Evolutionary conservation across 768 basidiomycete species (phyloP), one percentile per base, ranked within the genome.

Genomic region (Sporobolomyces roseus): DNA sequence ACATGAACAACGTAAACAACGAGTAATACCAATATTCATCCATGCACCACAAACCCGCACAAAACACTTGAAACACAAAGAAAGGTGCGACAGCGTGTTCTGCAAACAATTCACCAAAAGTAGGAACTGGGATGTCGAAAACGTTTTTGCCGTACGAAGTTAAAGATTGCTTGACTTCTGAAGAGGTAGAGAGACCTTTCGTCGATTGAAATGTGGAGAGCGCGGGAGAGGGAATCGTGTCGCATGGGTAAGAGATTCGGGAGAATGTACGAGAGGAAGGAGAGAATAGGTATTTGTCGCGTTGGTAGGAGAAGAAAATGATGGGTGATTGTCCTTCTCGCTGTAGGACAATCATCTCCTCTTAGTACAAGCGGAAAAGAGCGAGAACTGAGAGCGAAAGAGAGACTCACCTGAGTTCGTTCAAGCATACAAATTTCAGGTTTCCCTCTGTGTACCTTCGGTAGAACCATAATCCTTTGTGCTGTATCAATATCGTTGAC

Each of bases 1-100:
- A 83, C 96, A 99, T 99, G 84, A 99, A 97, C 30, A 93, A 83
- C 2, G 96, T 98, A 81, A 99, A 99, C 46, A 99, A 79, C 63
- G 89, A 80, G 82, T 97, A 99, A 78, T 96, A 97, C 93, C 93
- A 97, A 78, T 98, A 99, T 78, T 98, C 96, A 75, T 99, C 96
- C 75, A 99, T 79, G 77, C 89, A 91, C 96, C 96, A 99, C 14
- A 99, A 81, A 0, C 90, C 92, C 2, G 97, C 96, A 71, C 96
- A 98, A 80, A 99, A 98, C 23, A 98, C 80, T 80, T 99, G 96
- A 80, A 99, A 99, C 32, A 99, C 96, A 79, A 99, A 99, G 84
- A 99, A 99, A 0, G 96, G 96, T 0, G 96, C 96, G 7, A 93
- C 93, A 1, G 94, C 93, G 77, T 99, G 96, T 81, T 99, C 96